Base-by-base conservation (phyloP, 208 protist genomes). In the Trypanosoma cruzi region DNA sequence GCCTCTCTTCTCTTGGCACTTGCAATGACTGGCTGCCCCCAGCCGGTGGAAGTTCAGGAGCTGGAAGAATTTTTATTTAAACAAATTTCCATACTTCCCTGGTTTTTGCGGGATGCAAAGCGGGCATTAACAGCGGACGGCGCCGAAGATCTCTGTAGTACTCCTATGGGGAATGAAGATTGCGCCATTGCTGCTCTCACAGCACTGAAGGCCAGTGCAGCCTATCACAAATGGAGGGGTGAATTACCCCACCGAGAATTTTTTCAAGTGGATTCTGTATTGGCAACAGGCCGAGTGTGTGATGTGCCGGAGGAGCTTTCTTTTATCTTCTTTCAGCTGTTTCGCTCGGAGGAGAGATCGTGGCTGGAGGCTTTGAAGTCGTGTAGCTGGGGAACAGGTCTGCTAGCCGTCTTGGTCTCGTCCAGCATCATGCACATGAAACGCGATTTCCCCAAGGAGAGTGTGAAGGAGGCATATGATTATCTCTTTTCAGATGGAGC, bases 1-100 rank as follows among this genome's bases (percentile, higher is more conserved):
- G 68, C 68, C 26, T 74, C 68, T n/a, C 34, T 74, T 22, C 48
- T 74, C 28, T 32, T 66, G 29, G 61, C 68, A n/a, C 61, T 74
- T 31, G 68, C 68, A 2, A 26, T n/a, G 7, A 53, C 53, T 28
- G 60, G 53, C 42, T 68, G 68, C 29, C 29, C 58, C 16, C 52
- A 61, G 28, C 68, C 68, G 46, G 42, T 74, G 22, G 53, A 60
- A n/a, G 31, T 28, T 31, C 50, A 44, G 2, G 36, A 34, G 24
- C 31, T 74, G 14, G 61, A 74, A 3, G 50, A 59, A 2, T 68
- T 74, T 44, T 63, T 74, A 10, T 67, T 68, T 74, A 20, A 44
- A 28, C 68, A 74, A 44, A n/a, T 74, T 10, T 55, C 53, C 1
- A 1, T 46, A 4, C 58, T 74, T 61, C 36, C 61, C 31, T 58